A percentile compares a stretch with the other conserved stretches of the same genome.
Evolutionary conservation across 768 basidiomycete genomes (phyloP).

Genomic region (Pisolithus marmoratus): DNA sequence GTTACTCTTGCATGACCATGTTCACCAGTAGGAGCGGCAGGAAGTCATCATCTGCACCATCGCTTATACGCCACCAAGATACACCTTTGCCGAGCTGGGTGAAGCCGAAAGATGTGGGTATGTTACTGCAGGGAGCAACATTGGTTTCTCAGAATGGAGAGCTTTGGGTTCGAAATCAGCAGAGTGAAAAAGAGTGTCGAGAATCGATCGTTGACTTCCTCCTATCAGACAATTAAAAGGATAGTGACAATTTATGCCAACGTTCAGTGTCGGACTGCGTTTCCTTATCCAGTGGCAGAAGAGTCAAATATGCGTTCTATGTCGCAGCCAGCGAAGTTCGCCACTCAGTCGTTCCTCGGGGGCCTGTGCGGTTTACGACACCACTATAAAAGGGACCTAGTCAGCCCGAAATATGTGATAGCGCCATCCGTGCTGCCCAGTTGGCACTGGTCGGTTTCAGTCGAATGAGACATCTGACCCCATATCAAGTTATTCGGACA

Average conservation of each 20-base stretch:
- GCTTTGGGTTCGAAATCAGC: constrained; percentile 26
- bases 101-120: constrained; percentile 1
- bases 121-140: not conserved
- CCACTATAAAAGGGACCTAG: no score
- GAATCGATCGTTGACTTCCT: constrained; percentile 32
- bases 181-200: constrained; percentile 33
- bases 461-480: no score
- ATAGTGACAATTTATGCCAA: not conserved
- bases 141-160: constrained; percentile 15
- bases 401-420: no score
- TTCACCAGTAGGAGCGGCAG: constrained; percentile 54
- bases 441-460: no score
- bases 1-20: constrained; percentile 59
- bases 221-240: constrained; percentile 23
- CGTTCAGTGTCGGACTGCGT: not conserved
- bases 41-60: constrained; percentile 18
- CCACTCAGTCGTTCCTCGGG: no score
- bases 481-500: no score
- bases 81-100: constrained; percentile 31
- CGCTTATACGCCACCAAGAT: not conserved
- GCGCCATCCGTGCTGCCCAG: no score
- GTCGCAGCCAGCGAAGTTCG: no score
- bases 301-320: no score
- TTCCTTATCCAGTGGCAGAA: no score
- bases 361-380: no score